Evolutionary conservation across 257 asterid species (phyloP), one percentile per base, ranked within the genome.

Genomic region (Perilla frutescens): DNA sequence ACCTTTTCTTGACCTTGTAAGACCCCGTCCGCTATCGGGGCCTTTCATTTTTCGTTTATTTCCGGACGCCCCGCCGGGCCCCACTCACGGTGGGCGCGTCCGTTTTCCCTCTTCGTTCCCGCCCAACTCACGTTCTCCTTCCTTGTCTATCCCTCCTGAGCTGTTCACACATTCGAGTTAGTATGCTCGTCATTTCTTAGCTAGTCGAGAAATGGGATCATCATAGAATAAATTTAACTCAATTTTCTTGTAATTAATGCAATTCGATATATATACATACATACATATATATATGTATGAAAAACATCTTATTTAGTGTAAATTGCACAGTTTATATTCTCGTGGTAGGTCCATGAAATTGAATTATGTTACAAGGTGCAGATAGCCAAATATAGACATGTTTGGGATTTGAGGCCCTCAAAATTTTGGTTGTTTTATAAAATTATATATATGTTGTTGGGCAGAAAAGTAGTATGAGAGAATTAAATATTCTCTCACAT

Each of bases 61-160:
- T 14, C 6, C 1, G 48, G 71, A 80, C 76, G 60, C 58, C 64
- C 45, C 57, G 47, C 39, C 84, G 8, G 73, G 45, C 32, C 40
- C 50, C 50, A 56, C 73, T 45, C 82, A 65, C 64, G 83, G 72
- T 55, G 73, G 76, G 14, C 73, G 80, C 29, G 9, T 54, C 63
- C 7, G 0, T 8, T 15, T 6, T 15, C 40, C 10, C 12, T 80
- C 71, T 70, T 29, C 59, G 62, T 85, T 78, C 76, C 66, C 79
- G 72, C 15, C 80, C 91, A 79, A 79, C 87, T 86, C 97, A 54
- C 56, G 11, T 89, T 88, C 96, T 93, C 97, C 92, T 91, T 93
- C 96, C 98, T 89, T 88, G 96, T 89, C 96, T 93, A 91, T 93
- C 97, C 98, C 98, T 91, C 93, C 85, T 89, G 98, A 93, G 98